Base-by-base conservation (phyloP, 495 filamentous ascomycete species). In the Xanthoparmelia taractica region DNA sequence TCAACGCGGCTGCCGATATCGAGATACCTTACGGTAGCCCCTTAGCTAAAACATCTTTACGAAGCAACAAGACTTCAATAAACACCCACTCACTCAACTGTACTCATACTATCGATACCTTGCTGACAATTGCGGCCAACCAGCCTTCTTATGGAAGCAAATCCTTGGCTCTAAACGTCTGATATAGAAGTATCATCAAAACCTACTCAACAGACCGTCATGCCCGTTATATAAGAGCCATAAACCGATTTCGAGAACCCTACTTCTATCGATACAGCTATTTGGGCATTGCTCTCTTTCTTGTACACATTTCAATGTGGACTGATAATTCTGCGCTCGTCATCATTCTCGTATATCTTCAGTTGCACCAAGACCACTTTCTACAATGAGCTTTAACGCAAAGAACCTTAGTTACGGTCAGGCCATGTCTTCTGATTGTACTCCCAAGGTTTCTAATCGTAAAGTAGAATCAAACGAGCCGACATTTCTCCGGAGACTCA, bases 381-480 rank as follows among this genome's bases (percentile, higher is more conserved):
- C 15, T 52, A 58, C 29, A 13, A 62, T 64, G 61, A 56, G 25
- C 23, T 52, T 52, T 40, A 64, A 64, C 25, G 40, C 66, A 20
- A 65, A 63, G 25, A 67, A 62, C 25, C 66, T 70, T n/a, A 68
- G 52, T 36, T 70, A 70, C 37, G 64, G 68, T 68, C 11, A 64
- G 20, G 34, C 54, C 34, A 17, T 20, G 29, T 45, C 13, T 50
- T 20, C 43, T 29, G n/a, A 20, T 37, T 59, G 31, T 11, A 3
- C 13, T 18, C 20, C 15, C 37, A 57, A 4, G 5, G 17, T 31
- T 3, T 57, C 64, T 50, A 61, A 54, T 52, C 29, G 27, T 29
- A 11, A 8, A 23, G 8, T 34, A 70, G 68, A 68, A 15, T 57
- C 64, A 15, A 66, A 65, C 1, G 68, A 70, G 54, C 68, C 68